Conservation (phyloP, 306 rosid genomes). For the Bauhinia variegata region DNA sequence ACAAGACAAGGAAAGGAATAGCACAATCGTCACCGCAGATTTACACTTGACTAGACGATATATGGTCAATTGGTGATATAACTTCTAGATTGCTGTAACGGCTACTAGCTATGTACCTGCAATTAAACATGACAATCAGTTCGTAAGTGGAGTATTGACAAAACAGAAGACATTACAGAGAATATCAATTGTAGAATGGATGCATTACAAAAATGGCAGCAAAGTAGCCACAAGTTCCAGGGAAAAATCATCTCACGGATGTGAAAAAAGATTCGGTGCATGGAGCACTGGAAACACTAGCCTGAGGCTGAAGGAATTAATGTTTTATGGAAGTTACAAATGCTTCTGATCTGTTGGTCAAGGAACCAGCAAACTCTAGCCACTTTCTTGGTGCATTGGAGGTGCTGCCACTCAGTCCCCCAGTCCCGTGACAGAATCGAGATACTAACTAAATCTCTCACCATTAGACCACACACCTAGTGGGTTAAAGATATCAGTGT, state of each 20-base stretch:
- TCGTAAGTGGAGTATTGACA: neutral
- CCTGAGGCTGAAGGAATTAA: too few relatives aligned
- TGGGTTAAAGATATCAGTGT: slow-evolving; percentile 25
- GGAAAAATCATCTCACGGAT: too few relatives aligned
- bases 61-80: slow-evolving; percentile 31
- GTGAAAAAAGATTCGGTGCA: too few relatives aligned
- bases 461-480: too few relatives aligned
- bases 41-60: slow-evolving; percentile 55
- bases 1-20: neutral
- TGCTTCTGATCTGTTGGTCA: too few relatives aligned
- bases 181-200: neutral
- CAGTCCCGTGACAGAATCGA: too few relatives aligned
- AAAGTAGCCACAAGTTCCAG: neutral
- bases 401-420: too few relatives aligned
- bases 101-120: slow-evolving; percentile 51
- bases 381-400: too few relatives aligned
- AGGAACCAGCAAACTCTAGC: too few relatives aligned
- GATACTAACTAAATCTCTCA: too few relatives aligned
- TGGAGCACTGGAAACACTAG: too few relatives aligned
- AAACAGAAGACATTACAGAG: neutral
- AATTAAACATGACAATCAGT: slow-evolving; percentile 37
- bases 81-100: slow-evolving; percentile 43
- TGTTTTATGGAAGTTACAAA: too few relatives aligned
- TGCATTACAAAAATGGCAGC: neutral
- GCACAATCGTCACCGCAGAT: slow-evolving; percentile 53